phyloP scores from a whole-genome alignment of 208 protist genomes.

The Wallacemonas sp. region DNA sequence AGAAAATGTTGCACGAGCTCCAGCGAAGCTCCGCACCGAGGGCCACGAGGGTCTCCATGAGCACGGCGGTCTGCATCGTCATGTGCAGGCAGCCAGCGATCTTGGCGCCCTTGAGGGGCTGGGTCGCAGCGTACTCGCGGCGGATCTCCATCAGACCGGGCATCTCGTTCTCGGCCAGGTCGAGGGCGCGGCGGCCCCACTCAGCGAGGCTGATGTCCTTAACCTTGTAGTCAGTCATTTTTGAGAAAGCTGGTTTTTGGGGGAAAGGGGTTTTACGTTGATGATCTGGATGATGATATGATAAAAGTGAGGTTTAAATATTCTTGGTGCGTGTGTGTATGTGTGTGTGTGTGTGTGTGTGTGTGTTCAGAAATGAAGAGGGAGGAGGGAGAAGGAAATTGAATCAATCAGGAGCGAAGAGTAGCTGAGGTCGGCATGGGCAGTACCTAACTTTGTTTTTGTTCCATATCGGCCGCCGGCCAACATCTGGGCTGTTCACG shows the following conservation, averaged over 20 bases:
- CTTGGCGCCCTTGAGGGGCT: constrained; percentile 97
- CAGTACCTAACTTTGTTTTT: too few species aligned
- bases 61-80: constrained; percentile 99
- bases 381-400: not conserved
- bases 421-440: not conserved
- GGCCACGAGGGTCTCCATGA: constrained; percentile 99
- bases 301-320: constrained; percentile 6
- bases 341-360: not conserved
- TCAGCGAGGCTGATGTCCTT: constrained; percentile 97
- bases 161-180: constrained; percentile 99
- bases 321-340: constrained; percentile 1
- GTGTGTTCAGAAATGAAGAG: constrained; percentile 13
- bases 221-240: constrained; percentile 95
- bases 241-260: constrained; percentile 3
- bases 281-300: constrained; percentile 12
- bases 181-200: constrained; percentile 98
- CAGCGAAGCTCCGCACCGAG: constrained; percentile 98
- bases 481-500: too few species aligned
- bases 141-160: constrained; percentile 98
- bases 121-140: constrained; percentile 79
- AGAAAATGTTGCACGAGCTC: constrained; percentile 99
- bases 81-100: constrained; percentile 99
- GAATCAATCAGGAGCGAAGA: not conserved
- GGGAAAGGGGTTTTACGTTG: not conserved
- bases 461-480: too few species aligned